phyloP scores from a whole-genome alignment of 768 basidiomycete genomes.

The Collybia mongolica region DNA sequence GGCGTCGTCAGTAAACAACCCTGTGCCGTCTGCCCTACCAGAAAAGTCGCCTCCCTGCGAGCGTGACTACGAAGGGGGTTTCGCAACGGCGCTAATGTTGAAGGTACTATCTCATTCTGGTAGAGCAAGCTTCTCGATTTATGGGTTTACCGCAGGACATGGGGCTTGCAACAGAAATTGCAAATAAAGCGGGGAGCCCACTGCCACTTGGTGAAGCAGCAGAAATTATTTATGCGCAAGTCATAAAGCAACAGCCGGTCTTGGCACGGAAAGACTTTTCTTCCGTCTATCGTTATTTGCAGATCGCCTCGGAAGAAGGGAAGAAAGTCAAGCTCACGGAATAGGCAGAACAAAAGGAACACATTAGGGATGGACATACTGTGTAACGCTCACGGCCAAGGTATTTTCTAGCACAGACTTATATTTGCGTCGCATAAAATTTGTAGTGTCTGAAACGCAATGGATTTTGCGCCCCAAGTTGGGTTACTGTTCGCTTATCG shows the following conservation, averaged over 20 bases:
- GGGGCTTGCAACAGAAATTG: constrained; percentile 73
- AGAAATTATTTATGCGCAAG: constrained; percentile 56
- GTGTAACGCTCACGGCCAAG: no score
- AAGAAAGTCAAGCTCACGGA: not conserved
- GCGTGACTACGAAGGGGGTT: constrained; percentile 82
- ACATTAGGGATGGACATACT: no score
- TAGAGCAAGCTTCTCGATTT: constrained; percentile 6
- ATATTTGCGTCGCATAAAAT: no score
- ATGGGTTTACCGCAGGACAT: constrained; percentile 58
- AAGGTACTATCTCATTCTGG: constrained; percentile 47
- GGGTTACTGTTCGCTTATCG: no score
- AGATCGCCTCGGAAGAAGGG: constrained; percentile 20
- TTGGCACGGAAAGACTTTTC: constrained; percentile 78
- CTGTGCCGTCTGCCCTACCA: constrained; percentile 71
- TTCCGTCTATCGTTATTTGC: constrained; percentile 69
- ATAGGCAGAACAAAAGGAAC: no score
- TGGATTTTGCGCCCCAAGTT: no score
- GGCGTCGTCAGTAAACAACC: constrained; percentile 86
- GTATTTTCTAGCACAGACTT: no score
- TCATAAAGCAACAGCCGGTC: constrained; percentile 53
- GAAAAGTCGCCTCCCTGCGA: constrained; percentile 80
- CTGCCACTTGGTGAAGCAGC: constrained; percentile 70
- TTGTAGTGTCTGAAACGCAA: no score
- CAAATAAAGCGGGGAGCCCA: constrained; percentile 42
- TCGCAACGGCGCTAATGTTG: constrained; percentile 79